Evolutionary conservation across 305 asterid genomes (phyloP).

Genomic region (Fraxinus dipetala): DNA sequence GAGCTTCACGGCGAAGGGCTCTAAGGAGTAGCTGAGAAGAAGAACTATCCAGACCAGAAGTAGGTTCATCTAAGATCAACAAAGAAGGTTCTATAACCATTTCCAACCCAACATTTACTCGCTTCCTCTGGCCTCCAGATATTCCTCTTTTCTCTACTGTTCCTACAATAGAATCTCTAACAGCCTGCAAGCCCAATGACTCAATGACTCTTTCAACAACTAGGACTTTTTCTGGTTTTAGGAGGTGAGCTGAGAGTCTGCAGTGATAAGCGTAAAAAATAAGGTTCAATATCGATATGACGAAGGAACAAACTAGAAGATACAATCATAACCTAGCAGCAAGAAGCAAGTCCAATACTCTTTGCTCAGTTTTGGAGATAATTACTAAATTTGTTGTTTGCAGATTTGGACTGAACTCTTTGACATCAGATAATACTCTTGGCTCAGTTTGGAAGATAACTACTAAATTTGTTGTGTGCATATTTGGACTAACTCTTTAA

Average conservation of each 20-base stretch:
- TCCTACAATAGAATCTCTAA: conserved; percentile 77
- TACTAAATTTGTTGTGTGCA: not conserved
- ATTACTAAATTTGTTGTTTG: not conserved
- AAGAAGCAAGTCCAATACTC: conserved; percentile 3
- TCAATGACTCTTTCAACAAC: conserved; percentile 76
- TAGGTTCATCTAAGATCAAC: conserved; percentile 81
- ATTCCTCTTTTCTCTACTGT: conserved; percentile 80
- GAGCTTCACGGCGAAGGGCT: conserved; percentile 85
- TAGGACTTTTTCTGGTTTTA: conserved; percentile 65
- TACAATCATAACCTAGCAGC: conserved; percentile 3
- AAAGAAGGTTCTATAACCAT: conserved; percentile 91
- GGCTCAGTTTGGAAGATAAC: not conserved
- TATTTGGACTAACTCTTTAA: not conserved
- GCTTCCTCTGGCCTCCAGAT: conserved; percentile 82
- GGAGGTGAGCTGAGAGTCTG: conserved; percentile 58
- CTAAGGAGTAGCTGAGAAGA: conserved; percentile 68
- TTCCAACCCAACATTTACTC: conserved; percentile 87
- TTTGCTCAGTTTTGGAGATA: not conserved
- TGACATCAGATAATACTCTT: not conserved
- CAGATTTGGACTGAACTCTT: conserved; percentile 1
- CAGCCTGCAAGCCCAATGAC: conserved; percentile 67
- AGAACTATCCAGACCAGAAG: conserved; percentile 83
- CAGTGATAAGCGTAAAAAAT: not conserved
- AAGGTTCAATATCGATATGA: not conserved
- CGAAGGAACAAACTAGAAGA: conserved; percentile 10